A percentile compares a stretch with the other conserved stretches of the same genome.
These are phyloP conservation scores for Domatiomyces catenatus DNA, from an alignment of 2,329 filamentous ascomycete species.

Conservation along the genomic window DNA sequence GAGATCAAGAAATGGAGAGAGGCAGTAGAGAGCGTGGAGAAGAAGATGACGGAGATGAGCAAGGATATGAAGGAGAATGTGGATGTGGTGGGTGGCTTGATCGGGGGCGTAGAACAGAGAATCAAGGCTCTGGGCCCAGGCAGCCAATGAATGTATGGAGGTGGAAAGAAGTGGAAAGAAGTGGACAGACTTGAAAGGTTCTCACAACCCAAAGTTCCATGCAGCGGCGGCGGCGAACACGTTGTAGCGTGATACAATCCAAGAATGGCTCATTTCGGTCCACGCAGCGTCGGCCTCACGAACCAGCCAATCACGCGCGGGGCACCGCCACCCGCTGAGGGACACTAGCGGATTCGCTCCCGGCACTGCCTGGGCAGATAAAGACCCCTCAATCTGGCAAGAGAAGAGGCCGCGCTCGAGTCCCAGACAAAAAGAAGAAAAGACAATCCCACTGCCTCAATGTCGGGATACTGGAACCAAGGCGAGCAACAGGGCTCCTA, in stretches of 20 bases:
- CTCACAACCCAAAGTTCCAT: background rate
- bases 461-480: background rate
- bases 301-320: background rate
- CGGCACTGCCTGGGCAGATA: background rate
- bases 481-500: background rate
- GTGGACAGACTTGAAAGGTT: too few species aligned
- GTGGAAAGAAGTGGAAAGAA: too few species aligned
- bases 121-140: conserved; percentile 40
- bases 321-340: background rate
- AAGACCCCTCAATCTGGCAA: background rate
- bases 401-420: background rate
- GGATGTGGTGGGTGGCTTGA: conserved; percentile 73
- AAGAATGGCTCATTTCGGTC: background rate
- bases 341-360: background rate
- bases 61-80: conserved; percentile 62
- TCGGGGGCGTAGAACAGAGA: conserved; percentile 68
- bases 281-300: background rate
- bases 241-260: background rate
- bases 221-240: background rate
- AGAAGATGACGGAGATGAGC: conserved; percentile 55
- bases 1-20: conserved; percentile 80
- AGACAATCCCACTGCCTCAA: background rate
- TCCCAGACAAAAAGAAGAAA: background rate
- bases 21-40: conserved; percentile 64
- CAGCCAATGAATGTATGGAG: background rate